Base-by-base conservation (phyloP, 2,329 filamentous ascomycete genomes). In the Eurotiales sp. region DNA sequence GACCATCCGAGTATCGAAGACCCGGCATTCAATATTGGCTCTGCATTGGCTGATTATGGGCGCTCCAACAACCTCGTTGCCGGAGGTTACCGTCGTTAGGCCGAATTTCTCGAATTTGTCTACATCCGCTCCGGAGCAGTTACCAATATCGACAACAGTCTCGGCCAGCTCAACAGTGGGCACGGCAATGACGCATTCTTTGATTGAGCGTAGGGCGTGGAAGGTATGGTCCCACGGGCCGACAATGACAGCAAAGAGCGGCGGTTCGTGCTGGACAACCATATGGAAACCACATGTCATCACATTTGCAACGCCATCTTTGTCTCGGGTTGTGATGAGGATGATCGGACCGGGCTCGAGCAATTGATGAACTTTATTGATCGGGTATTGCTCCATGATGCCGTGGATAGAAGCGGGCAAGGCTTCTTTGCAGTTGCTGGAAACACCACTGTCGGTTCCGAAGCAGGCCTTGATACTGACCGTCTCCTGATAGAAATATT, bases 251-350 rank as follows among this genome's bases (percentile, higher is more conserved):
- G 34, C 45, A 8, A 47, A 39, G 23, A 47, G 32, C n/a, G 45
- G 45, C 22, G 32, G 45, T 22, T 47, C 45, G 15, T 46, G 44
- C 22, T 46, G 32, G 29, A 47, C 32, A 17, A 29, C 23, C 45
- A 47, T 21, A 22, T 47, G 15, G 34, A 47, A 39, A 15, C 34
- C 34, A 39, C 45, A 39, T 47, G 34, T 39, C 34, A 47, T 39
- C 15, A 47, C 45, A 21, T 39, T 47, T 19, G 44, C 15, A 25
- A 11, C 15, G 3, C 34, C 23, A 21, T 47, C 34, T 21, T 30
- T 39, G 15, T 40, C 23, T 29, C 23, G 21, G 22, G 45, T 30
- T 19, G 34, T 39, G 8, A 47, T 39, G 11, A 30, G 15, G 21
- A 47, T 39, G 12, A 47, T 8, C 6, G 34, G 34, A 5, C 45